Evolutionary conservation across 2,329 filamentous ascomycete species (phyloP), one percentile per base, ranked within the genome.

Genomic region (Trichoderma harzianum): DNA sequence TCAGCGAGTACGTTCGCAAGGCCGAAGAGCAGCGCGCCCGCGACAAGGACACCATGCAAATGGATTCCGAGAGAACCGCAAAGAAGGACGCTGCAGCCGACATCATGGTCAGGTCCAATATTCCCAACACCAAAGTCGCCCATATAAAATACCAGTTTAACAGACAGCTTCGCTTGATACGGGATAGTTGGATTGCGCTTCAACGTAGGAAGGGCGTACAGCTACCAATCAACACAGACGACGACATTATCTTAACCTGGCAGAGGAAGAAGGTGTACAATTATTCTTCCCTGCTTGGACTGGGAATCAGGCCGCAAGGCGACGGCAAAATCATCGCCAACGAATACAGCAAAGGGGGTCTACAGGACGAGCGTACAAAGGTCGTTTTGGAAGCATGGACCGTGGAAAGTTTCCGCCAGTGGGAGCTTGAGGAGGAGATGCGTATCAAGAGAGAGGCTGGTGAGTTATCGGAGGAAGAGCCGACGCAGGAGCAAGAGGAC

Each of bases 361-460:
- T 87, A 61, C 75, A 78, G 68, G 80, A 84, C 3, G 86, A 87
- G 30, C 85, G 86, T 28, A 84, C 85, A 14, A 87, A 87, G 68
- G 86, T 97, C n/a, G 87, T 92, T 75, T 86, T 97, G 74, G 91
- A 95, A 79, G 92, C 92, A 7, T 93, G 93, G 87, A 95, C 92
- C 0, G 84, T 89, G 8, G 89, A 92, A 12, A 80, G 88, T 2
- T 91, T 89, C 74, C 80, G 81, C 30, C 78, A 82, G 18, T 83
- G 87, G 77, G 82, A 86, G 74, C 81, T 82, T 66, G 82, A 84
- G 36, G 83, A 86, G 73, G 87, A 89, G 75, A 81, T 80, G 18
- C 83, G 84, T 71, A 83, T 84, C 16, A 81, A 79, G 36, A 80
- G 83, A 36, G 80, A 82, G 30, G 79, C 83, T 5, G 84, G 84